Evolutionary conservation across 1,284 basidiomycete species (phyloP).

Genomic region (Boletellus deceptivus): DNA sequence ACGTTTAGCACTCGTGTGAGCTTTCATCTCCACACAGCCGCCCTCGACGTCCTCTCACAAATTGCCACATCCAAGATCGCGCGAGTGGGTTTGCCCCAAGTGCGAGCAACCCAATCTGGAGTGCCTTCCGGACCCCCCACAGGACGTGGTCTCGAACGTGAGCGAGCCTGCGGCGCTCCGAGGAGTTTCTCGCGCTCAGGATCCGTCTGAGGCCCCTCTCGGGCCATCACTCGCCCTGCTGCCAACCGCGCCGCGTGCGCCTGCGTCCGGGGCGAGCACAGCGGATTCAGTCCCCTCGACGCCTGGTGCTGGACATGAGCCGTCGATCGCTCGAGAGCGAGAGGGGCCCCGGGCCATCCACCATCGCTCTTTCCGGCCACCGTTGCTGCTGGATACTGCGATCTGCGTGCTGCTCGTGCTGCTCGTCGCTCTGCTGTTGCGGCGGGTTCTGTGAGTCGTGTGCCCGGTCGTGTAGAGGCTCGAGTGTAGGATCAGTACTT

Average conservation of each 20-base stretch:
- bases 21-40: constrained; percentile 16
- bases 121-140: constrained; percentile 65
- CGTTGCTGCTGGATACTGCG: constrained; percentile 62
- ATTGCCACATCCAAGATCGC: constrained; percentile 53
- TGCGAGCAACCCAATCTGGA: constrained; percentile 70
- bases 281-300: constrained; percentile 16
- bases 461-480: constrained; percentile 11
- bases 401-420: constrained; percentile 68
- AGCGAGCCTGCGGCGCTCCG: constrained; percentile 18
- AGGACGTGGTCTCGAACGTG: constrained; percentile 20
- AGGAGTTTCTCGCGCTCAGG: constrained; percentile 23
- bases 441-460: constrained; percentile 50
- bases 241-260: constrained; percentile 18
- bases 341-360: constrained; percentile 8
- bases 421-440: constrained; percentile 59
- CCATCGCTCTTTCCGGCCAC: constrained; percentile 41
- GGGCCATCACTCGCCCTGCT: constrained; percentile 11
- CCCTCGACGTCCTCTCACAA: constrained; percentile 11
- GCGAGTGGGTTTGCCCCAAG: constrained; percentile 78
- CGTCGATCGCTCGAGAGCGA: constrained; percentile 11
- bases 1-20: constrained; percentile 77
- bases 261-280: constrained; percentile 9
- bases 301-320: constrained; percentile 11
- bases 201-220: constrained; percentile 14
- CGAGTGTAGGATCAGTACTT: constrained; percentile 20